Percentiles rank a stretch among this genome's conserved stretches.
Conservation (phyloP, 2,329 filamentous ascomycete genomes). For the Colletotrichum gloeosporioides region DNA sequence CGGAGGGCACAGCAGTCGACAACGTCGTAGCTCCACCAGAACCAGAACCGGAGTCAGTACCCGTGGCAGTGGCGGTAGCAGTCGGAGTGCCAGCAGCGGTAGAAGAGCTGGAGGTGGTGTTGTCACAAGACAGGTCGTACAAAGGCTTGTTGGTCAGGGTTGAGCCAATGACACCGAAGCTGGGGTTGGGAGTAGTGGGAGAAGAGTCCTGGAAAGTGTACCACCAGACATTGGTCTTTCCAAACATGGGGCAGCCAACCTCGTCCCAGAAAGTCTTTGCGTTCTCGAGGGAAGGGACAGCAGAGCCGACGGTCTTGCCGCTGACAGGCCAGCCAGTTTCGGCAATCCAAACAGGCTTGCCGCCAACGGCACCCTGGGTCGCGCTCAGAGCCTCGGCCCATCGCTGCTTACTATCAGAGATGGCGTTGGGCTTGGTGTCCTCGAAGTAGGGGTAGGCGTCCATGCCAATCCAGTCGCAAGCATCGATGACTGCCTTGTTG, state of each 20-base stretch:
- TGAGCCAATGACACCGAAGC: constrained; percentile 72
- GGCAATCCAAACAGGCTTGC: constrained; percentile 83
- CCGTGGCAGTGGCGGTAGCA: constrained; percentile 14
- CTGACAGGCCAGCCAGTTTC: constrained; percentile 88
- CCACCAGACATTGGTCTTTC: constrained; percentile 74
- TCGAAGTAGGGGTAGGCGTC: constrained; percentile 90
- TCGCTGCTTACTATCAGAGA: constrained; percentile 67
- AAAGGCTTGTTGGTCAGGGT: constrained; percentile 59
- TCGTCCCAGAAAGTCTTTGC: constrained; percentile 82
- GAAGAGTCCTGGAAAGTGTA: constrained; percentile 75
- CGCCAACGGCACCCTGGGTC: constrained; percentile 62
- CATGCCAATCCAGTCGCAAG: constrained; percentile 80
- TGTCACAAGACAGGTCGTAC: constrained; percentile 67
- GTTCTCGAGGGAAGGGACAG: constrained; percentile 68
- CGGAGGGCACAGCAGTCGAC: constrained; percentile 24
- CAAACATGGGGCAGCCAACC: constrained; percentile 75
- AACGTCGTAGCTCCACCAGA: constrained; percentile 12
- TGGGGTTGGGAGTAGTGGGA: constrained; percentile 65
- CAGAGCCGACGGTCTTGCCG: constrained; percentile 67
- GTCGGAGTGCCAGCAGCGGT: constrained; percentile 21
- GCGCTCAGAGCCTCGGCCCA: constrained; percentile 71
- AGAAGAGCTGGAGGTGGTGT: constrained; percentile 24
- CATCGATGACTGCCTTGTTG: constrained; percentile 73
- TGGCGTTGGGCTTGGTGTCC: constrained; percentile 68
- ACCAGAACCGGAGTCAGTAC: not conserved